Evolutionary conservation across 2,329 filamentous ascomycete species (phyloP).

Genomic region (Epichloe bromicola): DNA sequence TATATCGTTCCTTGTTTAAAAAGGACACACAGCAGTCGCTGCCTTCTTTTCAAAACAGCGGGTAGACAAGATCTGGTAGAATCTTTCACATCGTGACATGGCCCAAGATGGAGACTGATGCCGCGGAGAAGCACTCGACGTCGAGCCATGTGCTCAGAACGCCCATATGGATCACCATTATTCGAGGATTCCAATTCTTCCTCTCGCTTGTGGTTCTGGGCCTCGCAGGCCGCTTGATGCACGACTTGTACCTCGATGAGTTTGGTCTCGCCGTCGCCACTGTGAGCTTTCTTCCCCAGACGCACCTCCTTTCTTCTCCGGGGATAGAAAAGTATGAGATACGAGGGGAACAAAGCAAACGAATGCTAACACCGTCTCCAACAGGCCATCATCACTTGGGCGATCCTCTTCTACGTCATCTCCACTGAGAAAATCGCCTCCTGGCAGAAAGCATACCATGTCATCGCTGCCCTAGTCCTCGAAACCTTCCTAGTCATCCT

Average conservation of each 20-base stretch:
- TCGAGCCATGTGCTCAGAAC: conserved; percentile 23
- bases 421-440: conserved; percentile 25
- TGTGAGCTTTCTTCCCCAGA: conserved; percentile 17
- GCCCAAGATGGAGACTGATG: neutral
- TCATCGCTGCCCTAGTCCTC: conserved; percentile 30
- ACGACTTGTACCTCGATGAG: conserved; percentile 25
- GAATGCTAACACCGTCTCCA: conserved; percentile 2
- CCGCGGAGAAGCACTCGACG: neutral
- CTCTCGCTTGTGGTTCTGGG: conserved; percentile 30
- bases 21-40: too few species aligned
- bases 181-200: conserved; percentile 28
- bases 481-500: conserved; percentile 32
- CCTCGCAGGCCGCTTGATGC: conserved; percentile 28
- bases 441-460: conserved; percentile 26
- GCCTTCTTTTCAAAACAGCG: neutral
- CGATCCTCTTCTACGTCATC: conserved; percentile 28
- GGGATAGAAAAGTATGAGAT: neutral
- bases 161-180: conserved; percentile 29
- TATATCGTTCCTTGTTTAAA: too few species aligned
- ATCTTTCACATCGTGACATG: neutral
- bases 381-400: conserved; percentile 33
- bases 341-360: neutral
- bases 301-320: neutral
- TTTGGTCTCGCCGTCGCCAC: conserved; percentile 28
- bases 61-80: too few species aligned